Conservation (phyloP, 2,329 filamentous ascomycete species). For the Xylaria sp. region DNA sequence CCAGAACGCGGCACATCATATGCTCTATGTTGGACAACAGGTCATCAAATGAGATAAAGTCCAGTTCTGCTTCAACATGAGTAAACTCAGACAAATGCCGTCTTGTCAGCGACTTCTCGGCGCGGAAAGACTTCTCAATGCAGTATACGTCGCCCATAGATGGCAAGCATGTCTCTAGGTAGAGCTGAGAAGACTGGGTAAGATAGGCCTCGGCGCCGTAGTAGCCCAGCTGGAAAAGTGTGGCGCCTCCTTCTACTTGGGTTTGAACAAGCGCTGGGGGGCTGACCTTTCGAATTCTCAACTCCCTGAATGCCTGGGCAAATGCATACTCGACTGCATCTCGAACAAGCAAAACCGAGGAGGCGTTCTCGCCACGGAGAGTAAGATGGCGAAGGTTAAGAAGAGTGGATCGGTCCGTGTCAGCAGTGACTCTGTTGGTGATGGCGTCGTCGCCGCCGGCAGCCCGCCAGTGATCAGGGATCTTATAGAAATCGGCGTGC, state of each 20-base stretch:
- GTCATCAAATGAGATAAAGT: constrained; percentile 93
- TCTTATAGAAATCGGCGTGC: constrained; percentile 86
- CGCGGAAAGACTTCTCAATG: constrained; percentile 98
- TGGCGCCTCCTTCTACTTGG: constrained; percentile 90
- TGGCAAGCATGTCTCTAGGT: constrained; percentile 92
- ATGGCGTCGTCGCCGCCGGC: constrained; percentile 89
- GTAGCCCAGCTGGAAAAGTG: constrained; percentile 87
- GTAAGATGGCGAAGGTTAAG: constrained; percentile 68
- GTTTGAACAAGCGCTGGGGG: constrained; percentile 94
- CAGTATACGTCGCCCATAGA: constrained; percentile 95
- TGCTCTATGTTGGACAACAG: constrained; percentile 86
- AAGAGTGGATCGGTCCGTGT: constrained; percentile 46
- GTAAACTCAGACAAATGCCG: constrained; percentile 96
- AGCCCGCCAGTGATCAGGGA: constrained; percentile 69
- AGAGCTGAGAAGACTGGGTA: constrained; percentile 95
- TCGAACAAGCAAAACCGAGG: constrained; percentile 86
- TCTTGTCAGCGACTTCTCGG: constrained; percentile 92
- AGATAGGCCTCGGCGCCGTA: constrained; percentile 91
- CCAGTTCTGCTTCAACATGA: constrained; percentile 93
- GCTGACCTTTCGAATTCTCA: constrained; percentile 79
- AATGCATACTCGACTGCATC: constrained; percentile 83
- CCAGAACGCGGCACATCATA: constrained; percentile 84
- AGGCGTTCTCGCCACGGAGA: constrained; percentile 81
- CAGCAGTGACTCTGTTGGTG: constrained; percentile 72
- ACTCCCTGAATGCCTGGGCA: constrained; percentile 76